Percentiles rank a stretch among this genome's conserved stretches.
These are phyloP conservation scores for Phytophthora pistaciae DNA, from an alignment of 352 stramenopile genomes.

Conservation along the genomic window DNA sequence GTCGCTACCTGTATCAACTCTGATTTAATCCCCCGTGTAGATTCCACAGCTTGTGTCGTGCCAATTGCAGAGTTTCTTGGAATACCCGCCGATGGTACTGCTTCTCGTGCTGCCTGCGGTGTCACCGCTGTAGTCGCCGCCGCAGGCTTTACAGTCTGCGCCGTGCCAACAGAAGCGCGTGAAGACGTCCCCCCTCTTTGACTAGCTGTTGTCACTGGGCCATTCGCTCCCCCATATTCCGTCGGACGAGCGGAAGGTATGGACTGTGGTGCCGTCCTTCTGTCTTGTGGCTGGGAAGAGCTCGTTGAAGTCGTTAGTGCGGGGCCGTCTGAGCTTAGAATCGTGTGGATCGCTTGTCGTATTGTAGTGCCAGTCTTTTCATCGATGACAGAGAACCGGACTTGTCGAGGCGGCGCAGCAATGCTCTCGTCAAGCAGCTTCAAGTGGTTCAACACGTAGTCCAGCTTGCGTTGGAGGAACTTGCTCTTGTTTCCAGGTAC, in stretches of 20 bases:
- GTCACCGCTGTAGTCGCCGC: background rate
- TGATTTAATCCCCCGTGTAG: background rate
- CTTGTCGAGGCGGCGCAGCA: slow-evolving; percentile 33
- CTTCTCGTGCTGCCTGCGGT: background rate
- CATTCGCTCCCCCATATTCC: background rate
- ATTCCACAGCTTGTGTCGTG: background rate
- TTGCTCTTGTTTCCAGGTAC: slow-evolving; percentile 39
- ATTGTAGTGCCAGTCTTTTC: slow-evolving; percentile 29
- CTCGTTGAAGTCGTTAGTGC: slow-evolving; percentile 14
- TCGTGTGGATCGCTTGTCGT: slow-evolving; percentile 36
- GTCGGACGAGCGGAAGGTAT: background rate
- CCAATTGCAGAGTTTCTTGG: background rate
- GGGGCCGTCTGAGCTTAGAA: slow-evolving; percentile 1
- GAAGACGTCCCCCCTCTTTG: background rate
- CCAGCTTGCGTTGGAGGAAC: slow-evolving; percentile 40
- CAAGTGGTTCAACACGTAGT: slow-evolving; percentile 54
- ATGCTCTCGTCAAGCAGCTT: slow-evolving; percentile 31
- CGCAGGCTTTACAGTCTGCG: background rate
- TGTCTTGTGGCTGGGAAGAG: background rate
- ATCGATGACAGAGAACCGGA: slow-evolving; percentile 47
- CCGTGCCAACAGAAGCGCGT: background rate
- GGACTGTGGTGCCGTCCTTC: background rate
- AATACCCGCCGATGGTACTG: background rate
- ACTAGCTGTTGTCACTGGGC: background rate
- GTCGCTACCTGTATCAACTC: background rate